Percentiles rank a stretch among this genome's conserved stretches.
phyloP scores from a whole-genome alignment of 2,329 filamentous ascomycete genomes.

The Aureobasidium melanogenum region DNA sequence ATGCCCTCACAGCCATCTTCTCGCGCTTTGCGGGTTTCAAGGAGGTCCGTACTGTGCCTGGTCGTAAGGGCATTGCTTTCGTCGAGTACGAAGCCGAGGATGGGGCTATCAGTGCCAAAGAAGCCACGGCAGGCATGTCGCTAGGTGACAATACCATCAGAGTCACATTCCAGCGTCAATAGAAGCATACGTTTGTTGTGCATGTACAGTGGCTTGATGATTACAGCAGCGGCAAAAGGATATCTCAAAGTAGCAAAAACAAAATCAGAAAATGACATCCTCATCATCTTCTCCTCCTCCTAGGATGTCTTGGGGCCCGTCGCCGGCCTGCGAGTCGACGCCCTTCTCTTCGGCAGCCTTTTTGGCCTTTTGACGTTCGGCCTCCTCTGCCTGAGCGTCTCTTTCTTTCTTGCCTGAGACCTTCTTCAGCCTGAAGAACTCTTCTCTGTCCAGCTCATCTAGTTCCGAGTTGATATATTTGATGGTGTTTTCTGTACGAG shows the following conservation, averaged over 20 bases:
- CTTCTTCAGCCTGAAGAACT: constrained; percentile 97
- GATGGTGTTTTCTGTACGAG: constrained; percentile 98
- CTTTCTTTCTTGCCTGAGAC: constrained; percentile 62
- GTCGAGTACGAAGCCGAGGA: constrained; percentile 90
- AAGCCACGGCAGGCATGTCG: constrained; percentile 78
- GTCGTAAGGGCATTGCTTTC: constrained; percentile 82
- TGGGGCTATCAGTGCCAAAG: constrained; percentile 86
- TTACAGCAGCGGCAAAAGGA: constrained; percentile 9
- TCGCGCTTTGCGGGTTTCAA: constrained; percentile 86
- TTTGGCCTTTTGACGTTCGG: constrained; percentile 21
- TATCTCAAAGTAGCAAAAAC: constrained; percentile 12
- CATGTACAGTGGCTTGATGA: constrained; percentile 4
- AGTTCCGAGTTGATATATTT: constrained; percentile 99
- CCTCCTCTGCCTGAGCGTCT: constrained; percentile 34
- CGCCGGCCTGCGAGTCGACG: constrained; percentile 12
- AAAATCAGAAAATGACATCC: constrained; percentile 23
- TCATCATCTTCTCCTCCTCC: constrained; percentile 27
- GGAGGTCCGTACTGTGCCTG: constrained; percentile 83
- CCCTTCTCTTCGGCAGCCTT: constrained; percentile 13
- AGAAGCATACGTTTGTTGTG: neutral
- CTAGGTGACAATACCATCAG: constrained; percentile 76
- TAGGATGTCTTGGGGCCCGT: constrained; percentile 24
- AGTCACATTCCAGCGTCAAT: constrained; percentile 94
- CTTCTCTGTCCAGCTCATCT: constrained; percentile 93
- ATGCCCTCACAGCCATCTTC: constrained; percentile 72